Conservation (phyloP, 163 green algal genomes). For the Coccomyxa subellipsoidea region DNA sequence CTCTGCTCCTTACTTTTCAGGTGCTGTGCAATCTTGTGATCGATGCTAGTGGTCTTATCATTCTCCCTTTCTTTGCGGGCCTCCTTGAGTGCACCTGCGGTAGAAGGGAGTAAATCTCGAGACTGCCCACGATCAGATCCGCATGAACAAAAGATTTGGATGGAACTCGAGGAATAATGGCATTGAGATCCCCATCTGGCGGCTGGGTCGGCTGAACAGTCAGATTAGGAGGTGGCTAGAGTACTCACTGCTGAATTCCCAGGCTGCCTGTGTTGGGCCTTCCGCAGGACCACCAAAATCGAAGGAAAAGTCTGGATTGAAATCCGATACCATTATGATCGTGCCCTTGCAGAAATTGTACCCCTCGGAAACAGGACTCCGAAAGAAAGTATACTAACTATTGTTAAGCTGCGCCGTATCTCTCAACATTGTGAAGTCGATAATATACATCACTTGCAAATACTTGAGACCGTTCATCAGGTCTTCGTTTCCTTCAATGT, state of each 20-base stretch:
- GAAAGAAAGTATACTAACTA: too few species aligned
- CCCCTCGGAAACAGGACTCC: too few species aligned
- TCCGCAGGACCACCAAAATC: conserved; percentile 42
- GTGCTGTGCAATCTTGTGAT: conserved; percentile 70
- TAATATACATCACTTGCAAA: too few species aligned
- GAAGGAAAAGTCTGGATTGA: conserved; percentile 71
- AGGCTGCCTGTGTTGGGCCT: conserved; percentile 52
- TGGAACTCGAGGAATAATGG: too few species aligned
- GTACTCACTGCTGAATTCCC: conserved; percentile 69
- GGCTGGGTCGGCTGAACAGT: too few species aligned
- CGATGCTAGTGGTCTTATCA: conserved; percentile 50
- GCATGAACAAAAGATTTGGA: too few species aligned
- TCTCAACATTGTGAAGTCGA: too few species aligned
- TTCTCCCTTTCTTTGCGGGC: conserved; percentile 28
- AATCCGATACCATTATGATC: conserved; percentile 28
- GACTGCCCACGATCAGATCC: too few species aligned
- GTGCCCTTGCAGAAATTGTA: not conserved
- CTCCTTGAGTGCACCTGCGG: conserved; percentile 59
- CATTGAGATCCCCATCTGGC: too few species aligned
- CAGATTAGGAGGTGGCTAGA: too few species aligned
- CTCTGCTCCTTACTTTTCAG: conserved; percentile 25
- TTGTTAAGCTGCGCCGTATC: not conserved
- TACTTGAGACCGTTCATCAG: too few species aligned
- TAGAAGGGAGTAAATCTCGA: not conserved
- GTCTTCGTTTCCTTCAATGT: too few species aligned